Percentiles rank a stretch among this genome's conserved stretches.
phyloP scores from a whole-genome alignment of 768 basidiomycete species.

The Hemileccinum rubropunctum region DNA sequence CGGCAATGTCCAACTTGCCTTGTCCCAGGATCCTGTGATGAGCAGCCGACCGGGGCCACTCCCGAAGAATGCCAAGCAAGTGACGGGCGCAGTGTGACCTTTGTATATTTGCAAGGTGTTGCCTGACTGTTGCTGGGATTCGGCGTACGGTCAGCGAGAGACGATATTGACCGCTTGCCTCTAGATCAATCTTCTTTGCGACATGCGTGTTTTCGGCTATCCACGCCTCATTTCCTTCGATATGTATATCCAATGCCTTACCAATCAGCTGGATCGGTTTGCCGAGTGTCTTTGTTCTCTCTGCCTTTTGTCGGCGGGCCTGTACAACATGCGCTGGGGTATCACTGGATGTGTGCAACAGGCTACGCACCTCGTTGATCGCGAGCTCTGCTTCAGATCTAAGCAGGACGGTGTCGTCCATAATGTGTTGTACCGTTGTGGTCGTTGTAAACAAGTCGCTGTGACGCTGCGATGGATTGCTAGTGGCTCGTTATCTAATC shows the following conservation, averaged over 20 bases:
- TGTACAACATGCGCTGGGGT: constrained; percentile 28
- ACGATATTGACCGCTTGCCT: constrained; percentile 45
- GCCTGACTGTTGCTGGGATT: constrained; percentile 57
- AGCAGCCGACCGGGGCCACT: constrained; percentile 46
- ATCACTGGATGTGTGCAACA: neutral
- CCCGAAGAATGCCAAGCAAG: constrained; percentile 69
- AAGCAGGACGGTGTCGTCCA: constrained; percentile 29
- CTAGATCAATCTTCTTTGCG: constrained; percentile 69
- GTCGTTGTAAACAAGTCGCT: neutral
- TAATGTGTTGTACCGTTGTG: constrained; percentile 10
- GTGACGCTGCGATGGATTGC: no score
- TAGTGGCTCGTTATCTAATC: constrained; percentile 15
- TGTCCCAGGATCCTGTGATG: constrained; percentile 95
- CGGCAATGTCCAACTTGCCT: constrained; percentile 38
- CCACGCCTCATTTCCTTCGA: constrained; percentile 72
- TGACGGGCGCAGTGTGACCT: constrained; percentile 90
- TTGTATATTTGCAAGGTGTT: constrained; percentile 71
- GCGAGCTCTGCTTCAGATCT: constrained; percentile 32
- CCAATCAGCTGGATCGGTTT: constrained; percentile 74
- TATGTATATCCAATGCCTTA: constrained; percentile 68
- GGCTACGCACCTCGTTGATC: constrained; percentile 25
- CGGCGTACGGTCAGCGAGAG: constrained; percentile 4
- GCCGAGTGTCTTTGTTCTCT: constrained; percentile 68
- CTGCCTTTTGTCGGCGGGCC: constrained; percentile 73
- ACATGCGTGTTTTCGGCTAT: constrained; percentile 84